Percentiles rank a stretch among this genome's conserved stretches.
These are phyloP conservation scores for Pulveroboletus sp. DNA, from an alignment of 768 basidiomycete species.

Conservation along the genomic window DNA sequence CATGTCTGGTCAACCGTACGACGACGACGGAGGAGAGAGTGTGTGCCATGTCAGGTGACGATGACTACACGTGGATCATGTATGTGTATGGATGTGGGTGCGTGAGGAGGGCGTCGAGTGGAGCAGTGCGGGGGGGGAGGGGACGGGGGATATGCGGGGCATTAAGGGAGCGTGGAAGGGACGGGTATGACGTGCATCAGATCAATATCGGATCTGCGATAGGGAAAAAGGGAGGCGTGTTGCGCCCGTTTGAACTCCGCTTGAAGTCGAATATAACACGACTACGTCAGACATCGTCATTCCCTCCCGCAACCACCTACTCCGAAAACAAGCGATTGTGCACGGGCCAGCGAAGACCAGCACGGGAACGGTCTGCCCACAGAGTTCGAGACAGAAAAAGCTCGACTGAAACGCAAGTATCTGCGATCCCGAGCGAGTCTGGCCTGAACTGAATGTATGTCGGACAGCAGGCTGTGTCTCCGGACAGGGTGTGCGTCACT, in stretches of 20 bases:
- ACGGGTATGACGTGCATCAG: conserved; percentile 31
- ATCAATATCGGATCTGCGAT: conserved; percentile 35
- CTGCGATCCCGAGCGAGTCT: conserved; percentile 16
- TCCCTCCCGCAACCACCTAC: conserved; percentile 31
- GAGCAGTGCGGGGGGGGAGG: neutral
- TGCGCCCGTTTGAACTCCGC: conserved; percentile 35
- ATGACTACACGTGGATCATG: neutral
- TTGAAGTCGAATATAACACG: conserved; percentile 39
- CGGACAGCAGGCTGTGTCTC: conserved; percentile 20
- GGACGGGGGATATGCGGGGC: conserved; percentile 10
- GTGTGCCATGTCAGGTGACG: too few relatives aligned
- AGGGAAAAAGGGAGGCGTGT: conserved; percentile 13
- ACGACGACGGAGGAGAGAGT: too few relatives aligned
- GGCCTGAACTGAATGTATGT: conserved; percentile 16
- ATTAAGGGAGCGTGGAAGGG: conserved; percentile 14
- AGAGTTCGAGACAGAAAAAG: neutral
- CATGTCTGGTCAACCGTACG: conserved; percentile 53
- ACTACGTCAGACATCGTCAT: conserved; percentile 44
- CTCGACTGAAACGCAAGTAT: conserved; percentile 21
- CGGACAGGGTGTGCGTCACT: conserved; percentile 15
- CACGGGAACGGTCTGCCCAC: conserved; percentile 1
- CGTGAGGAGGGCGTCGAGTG: neutral
- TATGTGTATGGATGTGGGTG: neutral
- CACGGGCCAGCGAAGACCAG: conserved; percentile 28
- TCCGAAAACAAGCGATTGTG: conserved; percentile 24